Evolutionary conservation across 768 basidiomycete genomes (phyloP).

Genomic region (Pulveroboletus sp.): DNA sequence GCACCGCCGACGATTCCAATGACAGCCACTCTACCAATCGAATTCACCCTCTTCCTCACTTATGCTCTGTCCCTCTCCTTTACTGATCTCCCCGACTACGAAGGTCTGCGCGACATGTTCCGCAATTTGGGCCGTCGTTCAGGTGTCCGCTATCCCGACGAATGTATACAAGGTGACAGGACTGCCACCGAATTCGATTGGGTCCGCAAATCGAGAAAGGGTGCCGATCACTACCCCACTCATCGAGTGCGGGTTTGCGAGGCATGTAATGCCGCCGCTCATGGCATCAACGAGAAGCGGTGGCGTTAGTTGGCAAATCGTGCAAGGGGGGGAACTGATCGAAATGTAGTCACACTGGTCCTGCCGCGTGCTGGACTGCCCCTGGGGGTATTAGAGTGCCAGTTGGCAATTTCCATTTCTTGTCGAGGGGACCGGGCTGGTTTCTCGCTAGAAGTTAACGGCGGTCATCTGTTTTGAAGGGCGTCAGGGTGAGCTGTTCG

Average conservation of each 20-base stretch:
- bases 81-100: constrained; percentile 88
- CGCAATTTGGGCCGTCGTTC: constrained; percentile 52
- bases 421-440: neutral
- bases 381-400: neutral
- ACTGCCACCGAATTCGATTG: constrained; percentile 43
- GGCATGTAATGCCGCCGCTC: constrained; percentile 31
- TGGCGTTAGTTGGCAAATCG: constrained; percentile 21
- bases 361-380: neutral
- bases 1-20: constrained; percentile 43
- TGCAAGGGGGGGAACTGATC: constrained; percentile 1
- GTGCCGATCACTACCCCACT: constrained; percentile 14
- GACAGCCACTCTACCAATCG: constrained; percentile 73
- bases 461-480: constrained; percentile 2
- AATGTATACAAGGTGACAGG: constrained; percentile 16
- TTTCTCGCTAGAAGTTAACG: neutral
- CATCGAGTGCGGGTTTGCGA: constrained; percentile 32
- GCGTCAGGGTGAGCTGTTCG: constrained; percentile 3
- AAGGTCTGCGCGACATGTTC: constrained; percentile 74
- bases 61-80: constrained; percentile 84
- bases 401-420: constrained; percentile 1
- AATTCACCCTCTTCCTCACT: constrained; percentile 75
- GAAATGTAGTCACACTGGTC: constrained; percentile 1
- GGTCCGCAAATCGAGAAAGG: constrained; percentile 35
- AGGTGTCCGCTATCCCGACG: constrained; percentile 41
- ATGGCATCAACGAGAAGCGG: constrained; percentile 22